These are phyloP conservation scores for Sporisorium graminicola DNA, from an alignment of 1,284 basidiomycete species.

Conservation along the genomic window DNA sequence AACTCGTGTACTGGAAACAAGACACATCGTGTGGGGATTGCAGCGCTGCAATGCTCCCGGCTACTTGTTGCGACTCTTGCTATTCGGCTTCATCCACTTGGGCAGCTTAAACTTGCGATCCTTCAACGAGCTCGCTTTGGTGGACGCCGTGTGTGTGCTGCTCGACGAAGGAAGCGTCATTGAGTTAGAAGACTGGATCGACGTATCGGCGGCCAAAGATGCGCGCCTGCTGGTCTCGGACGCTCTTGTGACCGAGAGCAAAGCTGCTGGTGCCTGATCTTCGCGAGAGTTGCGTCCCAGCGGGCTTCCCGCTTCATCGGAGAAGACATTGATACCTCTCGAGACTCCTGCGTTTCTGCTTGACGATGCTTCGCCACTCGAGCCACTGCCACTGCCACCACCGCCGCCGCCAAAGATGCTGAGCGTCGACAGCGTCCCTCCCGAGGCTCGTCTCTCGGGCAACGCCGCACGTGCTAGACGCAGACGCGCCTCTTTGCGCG, in stretches of 20 bases:
- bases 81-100: conserved; percentile 37
- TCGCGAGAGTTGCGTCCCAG: conserved; percentile 14
- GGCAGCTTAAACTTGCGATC: conserved; percentile 43
- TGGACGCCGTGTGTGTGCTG: conserved; percentile 30
- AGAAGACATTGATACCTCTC: conserved; percentile 22
- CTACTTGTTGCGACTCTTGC: conserved; percentile 15
- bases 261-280: conserved; percentile 4
- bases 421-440: conserved; percentile 39
- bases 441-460: conserved; percentile 38
- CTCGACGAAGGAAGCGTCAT: conserved; percentile 29
- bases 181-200: conserved; percentile 18
- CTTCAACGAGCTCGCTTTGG: conserved; percentile 19
- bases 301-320: conserved; percentile 42
- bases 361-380: conserved; percentile 1
- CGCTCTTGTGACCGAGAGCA: conserved; percentile 12
- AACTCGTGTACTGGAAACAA: neutral
- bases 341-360: neutral
- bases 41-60: neutral
- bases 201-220: conserved; percentile 3
- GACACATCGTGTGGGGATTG: neutral
- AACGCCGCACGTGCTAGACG: conserved; percentile 51
- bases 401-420: conserved; percentile 36
- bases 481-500: conserved; percentile 46
- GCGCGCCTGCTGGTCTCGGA: neutral
- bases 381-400: conserved; percentile 17